Conservation (phyloP, 2,329 filamentous ascomycete genomes). For the Aspergillus brasiliensis region DNA sequence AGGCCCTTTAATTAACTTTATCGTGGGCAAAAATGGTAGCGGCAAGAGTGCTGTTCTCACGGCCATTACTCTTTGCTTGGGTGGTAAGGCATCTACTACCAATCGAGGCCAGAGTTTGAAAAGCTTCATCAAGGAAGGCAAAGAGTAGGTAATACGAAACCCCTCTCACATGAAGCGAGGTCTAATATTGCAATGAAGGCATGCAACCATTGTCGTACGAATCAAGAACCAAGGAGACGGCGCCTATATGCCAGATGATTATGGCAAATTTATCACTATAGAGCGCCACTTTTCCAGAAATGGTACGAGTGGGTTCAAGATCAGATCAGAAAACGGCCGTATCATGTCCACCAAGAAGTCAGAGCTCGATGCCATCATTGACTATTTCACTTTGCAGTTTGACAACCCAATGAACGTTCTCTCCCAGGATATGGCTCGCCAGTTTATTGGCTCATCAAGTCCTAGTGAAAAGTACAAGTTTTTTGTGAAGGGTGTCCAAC, state of each 20-base stretch:
- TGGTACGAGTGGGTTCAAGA: conserved; percentile 79
- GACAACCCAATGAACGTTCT: conserved; percentile 96
- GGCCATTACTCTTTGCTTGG: conserved; percentile 89
- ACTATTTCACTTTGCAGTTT: conserved; percentile 90
- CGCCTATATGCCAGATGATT: conserved; percentile 80
- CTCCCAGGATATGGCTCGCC: conserved; percentile 90
- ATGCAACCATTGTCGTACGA: conserved; percentile 71
- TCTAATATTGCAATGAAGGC: conserved; percentile 32
- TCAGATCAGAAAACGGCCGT: conserved; percentile 72
- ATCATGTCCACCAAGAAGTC: conserved; percentile 79
- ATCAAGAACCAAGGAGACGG: conserved; percentile 88
- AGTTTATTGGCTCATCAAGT: conserved; percentile 85
- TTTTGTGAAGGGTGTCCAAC: conserved; percentile 90
- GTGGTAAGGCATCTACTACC: conserved; percentile 87
- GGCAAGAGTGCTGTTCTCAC: conserved; percentile 96
- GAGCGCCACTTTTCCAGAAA: conserved; percentile 81
- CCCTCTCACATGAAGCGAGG: background rate
- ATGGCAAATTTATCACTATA: conserved; percentile 83
- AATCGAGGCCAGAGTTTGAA: conserved; percentile 90
- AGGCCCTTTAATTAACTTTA: conserved; percentile 96
- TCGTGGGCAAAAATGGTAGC: conserved; percentile 95
- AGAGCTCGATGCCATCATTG: conserved; percentile 89
- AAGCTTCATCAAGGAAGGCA: conserved; percentile 85
- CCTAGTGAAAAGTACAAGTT: conserved; percentile 91
- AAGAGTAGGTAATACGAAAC: conserved; percentile 59